Conservation (phyloP, 768 basidiomycete genomes). For the Rubroboletus satanas region DNA sequence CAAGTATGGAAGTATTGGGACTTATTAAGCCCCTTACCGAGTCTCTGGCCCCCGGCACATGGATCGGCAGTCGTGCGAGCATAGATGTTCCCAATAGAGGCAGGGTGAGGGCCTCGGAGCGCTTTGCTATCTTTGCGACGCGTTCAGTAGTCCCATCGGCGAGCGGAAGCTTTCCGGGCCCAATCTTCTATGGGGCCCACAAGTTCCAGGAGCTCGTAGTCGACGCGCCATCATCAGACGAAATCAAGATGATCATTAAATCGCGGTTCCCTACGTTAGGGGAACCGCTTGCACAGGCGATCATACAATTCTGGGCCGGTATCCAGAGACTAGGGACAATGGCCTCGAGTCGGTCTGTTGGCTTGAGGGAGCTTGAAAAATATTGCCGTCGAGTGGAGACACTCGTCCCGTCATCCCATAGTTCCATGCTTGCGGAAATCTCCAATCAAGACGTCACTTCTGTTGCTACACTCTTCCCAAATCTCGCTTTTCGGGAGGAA, state of each 20-base stretch:
- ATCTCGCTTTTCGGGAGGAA: conserved; percentile 78
- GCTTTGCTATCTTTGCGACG: conserved; percentile 88
- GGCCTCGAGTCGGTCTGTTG: conserved; percentile 56
- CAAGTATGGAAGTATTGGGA: conserved; percentile 84
- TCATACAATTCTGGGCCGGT: conserved; percentile 69
- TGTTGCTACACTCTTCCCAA: conserved; percentile 54
- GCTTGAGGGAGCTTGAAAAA: conserved; percentile 78
- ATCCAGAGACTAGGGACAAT: conserved; percentile 50
- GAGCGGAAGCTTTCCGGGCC: conserved; percentile 45
- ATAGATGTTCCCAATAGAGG: conserved; percentile 75
- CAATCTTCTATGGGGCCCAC: conserved; percentile 81
- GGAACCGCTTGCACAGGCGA: conserved; percentile 40
- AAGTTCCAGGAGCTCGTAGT: conserved; percentile 75
- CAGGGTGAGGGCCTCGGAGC: conserved; percentile 66
- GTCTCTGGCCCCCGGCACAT: conserved; percentile 61
- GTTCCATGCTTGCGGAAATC: conserved; percentile 39
- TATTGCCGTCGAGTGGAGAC: conserved; percentile 72
- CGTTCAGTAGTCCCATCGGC: conserved; percentile 56
- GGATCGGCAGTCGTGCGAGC: conserved; percentile 67
- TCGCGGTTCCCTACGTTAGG: conserved; percentile 63
- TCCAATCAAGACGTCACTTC: conserved; percentile 25
- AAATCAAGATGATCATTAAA: conserved; percentile 68
- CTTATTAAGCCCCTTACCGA: conserved; percentile 82
- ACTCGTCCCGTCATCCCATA: conserved; percentile 50
- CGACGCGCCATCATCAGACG: conserved; percentile 55